Base-by-base conservation (phyloP, 225 moss, liverwort and hornwort genomes). In the Polytrichum commune region DNA sequence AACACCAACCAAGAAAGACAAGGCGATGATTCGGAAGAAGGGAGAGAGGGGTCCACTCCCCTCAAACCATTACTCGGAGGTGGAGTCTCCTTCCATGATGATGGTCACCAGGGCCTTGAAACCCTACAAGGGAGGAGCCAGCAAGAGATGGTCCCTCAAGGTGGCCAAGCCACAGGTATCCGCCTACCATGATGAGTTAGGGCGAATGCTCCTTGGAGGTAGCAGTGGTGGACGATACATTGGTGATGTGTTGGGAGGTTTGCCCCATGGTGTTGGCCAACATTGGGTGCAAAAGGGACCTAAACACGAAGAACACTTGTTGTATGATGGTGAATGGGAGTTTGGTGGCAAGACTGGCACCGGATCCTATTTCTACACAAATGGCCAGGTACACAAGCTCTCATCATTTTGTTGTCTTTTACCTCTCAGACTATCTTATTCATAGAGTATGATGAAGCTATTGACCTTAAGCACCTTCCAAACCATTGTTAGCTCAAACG, bases 301-400 rank as follows among this genome's bases (percentile, higher is more conserved):
- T 0, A 80, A 78, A 29, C 74, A 76, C 29, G 76, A 78, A 53
- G 77, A 77, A 27, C 90, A 90, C 65, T 71, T 93, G 81, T 67
- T 98, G 10, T 98, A 98, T 23, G 92, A 94, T 30, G 97, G 97
- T 22, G 81, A 88, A 74, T 98, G 92, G 90, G 85, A 80, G 68
- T 86, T 81, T 60, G 94, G 97, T 53, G 72, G 74, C 68, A 98
- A 93, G 71, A 77, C 80, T 19, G 97, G 97, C 61, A 83, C 73
- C 26, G 97, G 97, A 53, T 65, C 70, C 57, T 92, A 91, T 80
- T 78, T 81, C 58, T 94, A 95, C 69, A 75, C 77, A 54, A 94
- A 98, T 65, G 91, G 87, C 54, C 92, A 96, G 89, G 96, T 85
- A 58, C 46, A 46, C 10, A 46, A 16, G 13, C 46, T 46, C 46